Evolutionary conservation across 345 rosid species (phyloP).

Genomic region (Corchorus olitorius): DNA sequence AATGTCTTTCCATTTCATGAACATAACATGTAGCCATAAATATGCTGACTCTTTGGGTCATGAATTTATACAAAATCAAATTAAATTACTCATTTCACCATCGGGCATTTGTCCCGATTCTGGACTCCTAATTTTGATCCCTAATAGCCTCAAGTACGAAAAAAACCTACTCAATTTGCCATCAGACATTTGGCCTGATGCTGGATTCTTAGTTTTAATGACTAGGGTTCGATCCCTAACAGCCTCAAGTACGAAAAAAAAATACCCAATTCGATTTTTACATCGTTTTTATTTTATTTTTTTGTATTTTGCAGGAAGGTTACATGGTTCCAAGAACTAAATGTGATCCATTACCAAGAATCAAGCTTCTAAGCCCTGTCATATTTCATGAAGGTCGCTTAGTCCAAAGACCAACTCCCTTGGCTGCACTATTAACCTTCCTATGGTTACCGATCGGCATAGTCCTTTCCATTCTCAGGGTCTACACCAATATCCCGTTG

Average conservation of each 20-base stretch:
- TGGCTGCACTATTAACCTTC: slow-evolving; percentile 63
- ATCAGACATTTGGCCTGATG: too few relatives aligned
- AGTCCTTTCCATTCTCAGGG: slow-evolving; percentile 52
- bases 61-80: background rate
- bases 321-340: slow-evolving; percentile 64
- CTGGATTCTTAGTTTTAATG: too few relatives aligned
- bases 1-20: background rate
- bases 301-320: slow-evolving; percentile 54
- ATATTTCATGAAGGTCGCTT: slow-evolving; percentile 79
- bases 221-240: too few relatives aligned
- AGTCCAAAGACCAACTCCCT: slow-evolving; percentile 68
- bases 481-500: slow-evolving; percentile 64
- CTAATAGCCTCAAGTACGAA: too few relatives aligned
- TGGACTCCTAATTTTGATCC: too few relatives aligned
- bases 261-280: background rate
- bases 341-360: slow-evolving; percentile 70
- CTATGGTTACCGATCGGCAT: slow-evolving; percentile 72
- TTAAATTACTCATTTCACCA: too few relatives aligned
- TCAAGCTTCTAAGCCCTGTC: slow-evolving; percentile 68
- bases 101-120: too few relatives aligned
- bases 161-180: too few relatives aligned
- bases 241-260: too few relatives aligned
- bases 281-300: background rate
- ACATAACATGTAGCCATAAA: background rate
- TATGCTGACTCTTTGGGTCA: background rate